Percentiles rank a stretch among this genome's conserved stretches.
These are phyloP conservation scores for Fusarium buxicola DNA, from an alignment of 2,329 filamentous ascomycete species.

Conservation along the genomic window DNA sequence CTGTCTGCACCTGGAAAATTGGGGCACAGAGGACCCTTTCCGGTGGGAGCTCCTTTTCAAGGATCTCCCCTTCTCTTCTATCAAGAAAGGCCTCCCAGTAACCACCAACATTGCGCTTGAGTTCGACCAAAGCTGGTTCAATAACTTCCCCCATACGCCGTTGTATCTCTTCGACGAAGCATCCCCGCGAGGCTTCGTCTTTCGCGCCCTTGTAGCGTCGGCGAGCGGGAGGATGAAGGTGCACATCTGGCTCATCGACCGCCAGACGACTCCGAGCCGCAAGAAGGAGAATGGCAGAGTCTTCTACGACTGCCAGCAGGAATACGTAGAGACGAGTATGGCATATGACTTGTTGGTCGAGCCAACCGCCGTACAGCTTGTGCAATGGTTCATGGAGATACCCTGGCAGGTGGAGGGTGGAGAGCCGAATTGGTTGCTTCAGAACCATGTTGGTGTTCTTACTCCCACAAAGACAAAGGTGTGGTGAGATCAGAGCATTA, in stretches of 20 bases:
- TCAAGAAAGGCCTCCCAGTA: neutral
- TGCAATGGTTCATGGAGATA: neutral
- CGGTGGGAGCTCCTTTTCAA: neutral
- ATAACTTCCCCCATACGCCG: too few species aligned
- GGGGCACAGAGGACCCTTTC: neutral
- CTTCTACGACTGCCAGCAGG: neutral
- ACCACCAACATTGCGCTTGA: neutral
- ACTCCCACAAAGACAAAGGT: neutral
- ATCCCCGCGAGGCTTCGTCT: too few species aligned
- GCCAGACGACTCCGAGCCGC: neutral
- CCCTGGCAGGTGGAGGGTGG: neutral
- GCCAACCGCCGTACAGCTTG: too few species aligned
- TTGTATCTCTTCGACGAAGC: too few species aligned
- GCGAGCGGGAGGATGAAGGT: neutral
- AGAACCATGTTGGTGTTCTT: constrained; percentile 3
- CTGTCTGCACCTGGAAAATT: neutral
- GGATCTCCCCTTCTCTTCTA: neutral
- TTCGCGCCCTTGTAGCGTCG: neutral
- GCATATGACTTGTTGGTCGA: neutral
- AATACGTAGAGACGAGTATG: neutral
- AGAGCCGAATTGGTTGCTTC: neutral
- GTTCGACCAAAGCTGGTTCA: neutral
- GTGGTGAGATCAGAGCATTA: too few species aligned
- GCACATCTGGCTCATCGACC: constrained; percentile 4
- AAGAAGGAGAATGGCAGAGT: neutral